A percentile compares a stretch with the other conserved stretches of the same genome.
Evolutionary conservation across 768 basidiomycete species (phyloP).

Genomic region (Chiua virens): DNA sequence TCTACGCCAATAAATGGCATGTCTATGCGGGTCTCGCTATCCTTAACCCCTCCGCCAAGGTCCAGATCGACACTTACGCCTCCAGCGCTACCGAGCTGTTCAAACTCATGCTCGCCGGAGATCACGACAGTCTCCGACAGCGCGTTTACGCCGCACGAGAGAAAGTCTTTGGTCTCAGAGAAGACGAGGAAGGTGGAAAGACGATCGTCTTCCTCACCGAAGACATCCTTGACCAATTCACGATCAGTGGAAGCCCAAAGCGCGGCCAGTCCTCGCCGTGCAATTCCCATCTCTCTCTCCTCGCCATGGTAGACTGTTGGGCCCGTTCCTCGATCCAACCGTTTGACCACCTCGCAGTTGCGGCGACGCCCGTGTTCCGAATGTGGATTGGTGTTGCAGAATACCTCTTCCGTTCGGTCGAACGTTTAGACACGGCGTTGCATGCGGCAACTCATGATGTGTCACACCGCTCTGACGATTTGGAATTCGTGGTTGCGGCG

Average conservation of each 20-base stretch:
- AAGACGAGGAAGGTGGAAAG: conserved; percentile 24
- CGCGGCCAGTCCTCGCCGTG: conserved; percentile 8
- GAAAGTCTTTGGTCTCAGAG: conserved; percentile 66
- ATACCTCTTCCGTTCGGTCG: conserved; percentile 78
- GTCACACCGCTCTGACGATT: conserved; percentile 83
- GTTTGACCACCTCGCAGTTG: conserved; percentile 86
- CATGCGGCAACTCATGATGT: conserved; percentile 73
- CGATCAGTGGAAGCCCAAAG: conserved; percentile 53
- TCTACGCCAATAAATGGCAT: conserved; percentile 98
- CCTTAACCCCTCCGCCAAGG: conserved; percentile 85
- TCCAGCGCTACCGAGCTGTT: conserved; percentile 84
- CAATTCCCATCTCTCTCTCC: conserved; percentile 90
- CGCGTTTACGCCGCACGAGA: conserved; percentile 75
- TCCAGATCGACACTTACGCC: conserved; percentile 91
- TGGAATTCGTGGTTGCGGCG: conserved; percentile 92
- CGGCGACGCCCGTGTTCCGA: conserved; percentile 94
- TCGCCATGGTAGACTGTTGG: conserved; percentile 99
- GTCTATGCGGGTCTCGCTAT: conserved; percentile 99
- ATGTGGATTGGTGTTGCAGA: conserved; percentile 98
- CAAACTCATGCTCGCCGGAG: conserved; percentile 85
- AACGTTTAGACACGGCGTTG: conserved; percentile 66
- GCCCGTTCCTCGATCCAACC: conserved; percentile 83
- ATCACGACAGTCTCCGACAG: conserved; percentile 54
- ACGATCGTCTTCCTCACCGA: conserved; percentile 82
- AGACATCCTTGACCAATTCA: conserved; percentile 85